Percentiles rank a stretch among this genome's conserved stretches.
These are phyloP conservation scores for Erythrobasidium yunnanense DNA, from an alignment of 768 basidiomycete species.

Conservation along the genomic window DNA sequence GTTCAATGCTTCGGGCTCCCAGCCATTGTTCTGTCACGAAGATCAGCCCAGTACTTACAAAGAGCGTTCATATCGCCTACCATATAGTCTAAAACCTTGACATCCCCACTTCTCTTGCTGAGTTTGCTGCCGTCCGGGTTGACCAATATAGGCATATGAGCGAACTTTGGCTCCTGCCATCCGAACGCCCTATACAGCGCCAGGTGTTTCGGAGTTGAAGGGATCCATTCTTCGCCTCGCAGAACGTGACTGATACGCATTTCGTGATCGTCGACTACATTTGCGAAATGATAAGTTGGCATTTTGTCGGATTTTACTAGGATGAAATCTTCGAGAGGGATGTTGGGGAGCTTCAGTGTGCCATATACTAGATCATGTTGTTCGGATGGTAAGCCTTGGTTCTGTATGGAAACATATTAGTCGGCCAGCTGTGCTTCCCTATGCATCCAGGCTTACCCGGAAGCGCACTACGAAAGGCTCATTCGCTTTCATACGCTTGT, in stretches of 20 bases:
- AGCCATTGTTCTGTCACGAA: constrained; percentile 57
- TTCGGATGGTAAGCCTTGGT: constrained; percentile 18
- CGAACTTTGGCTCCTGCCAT: constrained; percentile 65
- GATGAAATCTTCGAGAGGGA: constrained; percentile 55
- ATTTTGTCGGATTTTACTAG: constrained; percentile 82
- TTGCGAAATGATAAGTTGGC: constrained; percentile 94
- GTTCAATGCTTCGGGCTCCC: constrained; percentile 76
- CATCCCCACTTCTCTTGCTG: constrained; percentile 86
- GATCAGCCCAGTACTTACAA: not conserved
- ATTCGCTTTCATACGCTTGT: constrained; percentile 59
- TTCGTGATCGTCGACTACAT: constrained; percentile 85
- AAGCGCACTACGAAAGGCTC: constrained; percentile 74
- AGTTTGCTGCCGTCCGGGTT: constrained; percentile 87
- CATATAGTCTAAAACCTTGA: constrained; percentile 64
- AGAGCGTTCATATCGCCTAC: not conserved
- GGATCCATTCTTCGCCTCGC: constrained; percentile 93
- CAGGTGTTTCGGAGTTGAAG: constrained; percentile 80
- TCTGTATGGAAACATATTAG: not conserved
- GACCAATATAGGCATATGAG: constrained; percentile 77
- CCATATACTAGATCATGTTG: constrained; percentile 47
- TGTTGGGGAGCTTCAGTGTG: constrained; percentile 55
- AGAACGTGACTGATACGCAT: constrained; percentile 96
- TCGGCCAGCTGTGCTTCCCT: not conserved
- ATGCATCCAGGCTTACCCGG: constrained; percentile 51
- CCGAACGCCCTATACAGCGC: constrained; percentile 72